Base-by-base conservation (phyloP, 2,329 filamentous ascomycete species). In the Dothidotthia symphoricarpi region DNA sequence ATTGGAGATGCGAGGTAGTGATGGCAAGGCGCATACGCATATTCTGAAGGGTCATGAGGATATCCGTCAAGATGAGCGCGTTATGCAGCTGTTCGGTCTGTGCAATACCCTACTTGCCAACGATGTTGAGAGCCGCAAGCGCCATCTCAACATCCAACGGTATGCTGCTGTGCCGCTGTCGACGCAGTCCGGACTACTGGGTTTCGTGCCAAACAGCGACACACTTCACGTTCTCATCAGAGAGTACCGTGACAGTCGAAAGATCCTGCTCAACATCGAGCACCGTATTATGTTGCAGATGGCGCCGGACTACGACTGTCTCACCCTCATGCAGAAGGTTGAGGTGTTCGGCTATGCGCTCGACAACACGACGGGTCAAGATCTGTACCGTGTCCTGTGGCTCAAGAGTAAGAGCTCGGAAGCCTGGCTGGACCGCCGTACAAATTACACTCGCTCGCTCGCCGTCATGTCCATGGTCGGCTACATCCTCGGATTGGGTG, bases 391-490 rank as follows among this genome's bases (percentile, higher is more conserved):
- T 25, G 91, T 99, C 2, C 74, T 99, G 24, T 99, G 94, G 93
- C 78, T 99, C 53, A 98, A 98, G 80, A 95, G 88, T 62, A 96
- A 96, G 75, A 95, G 87, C 45, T 96, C 91, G 0, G 93, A 99
- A 68, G 86, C 91, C 2, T 99, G 93, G 93, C 82, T 99, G 24
- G 93, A 97, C 68, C 81, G 93, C 28, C 85, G 93, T 36, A 98
- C 94, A n/a, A 98, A 95, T 64, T 99, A 98, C 71, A 98, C 93
- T 13, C 85, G 93, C 41, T 97, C 91, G 1, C 76, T 98, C 2
- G 93, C 88, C 55, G 93, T 98, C 58, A 99, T 98, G 93, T 96
- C 89, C n/a, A 98, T 99, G 89, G 93, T 97, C n/a, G 93, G 93
- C 48, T 99, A 99, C 68, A 97, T 99, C 50, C 81, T 99, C 15